Conservation (phyloP, 2,329 filamentous ascomycete genomes). For the Xylariaceae sp. region DNA sequence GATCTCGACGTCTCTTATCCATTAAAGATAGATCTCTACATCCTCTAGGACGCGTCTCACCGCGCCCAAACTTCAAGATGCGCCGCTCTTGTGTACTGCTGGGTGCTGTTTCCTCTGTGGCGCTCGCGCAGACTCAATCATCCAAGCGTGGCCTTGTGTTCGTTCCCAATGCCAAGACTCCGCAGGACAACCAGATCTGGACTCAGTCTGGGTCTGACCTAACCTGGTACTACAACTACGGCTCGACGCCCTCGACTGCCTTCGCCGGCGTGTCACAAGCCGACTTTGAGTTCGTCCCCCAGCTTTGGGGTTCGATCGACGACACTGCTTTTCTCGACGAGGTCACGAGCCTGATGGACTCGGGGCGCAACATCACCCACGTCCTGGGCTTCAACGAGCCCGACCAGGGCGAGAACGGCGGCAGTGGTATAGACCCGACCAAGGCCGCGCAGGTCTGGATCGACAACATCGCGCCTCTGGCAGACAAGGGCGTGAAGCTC, state of each 20-base stretch:
- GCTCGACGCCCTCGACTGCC: slow-evolving; percentile 47
- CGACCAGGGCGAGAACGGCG: slow-evolving; percentile 53
- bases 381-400: slow-evolving; percentile 80
- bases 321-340: slow-evolving; percentile 58
- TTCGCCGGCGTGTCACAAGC: slow-evolving; percentile 46
- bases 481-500: slow-evolving; percentile 58
- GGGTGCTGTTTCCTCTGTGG: slow-evolving; percentile 5
- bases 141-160: slow-evolving; percentile 70
- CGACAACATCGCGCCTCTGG: slow-evolving; percentile 65
- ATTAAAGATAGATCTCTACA: too few relatives aligned
- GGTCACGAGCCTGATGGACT: slow-evolving; percentile 51
- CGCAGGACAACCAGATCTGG: slow-evolving; percentile 65
- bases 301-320: slow-evolving; percentile 66
- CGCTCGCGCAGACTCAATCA: slow-evolving; percentile 21
- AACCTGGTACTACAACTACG: slow-evolving; percentile 86
- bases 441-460: slow-evolving; percentile 67
- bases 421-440: slow-evolving; percentile 56
- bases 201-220: slow-evolving; percentile 50
- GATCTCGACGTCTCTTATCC: too few relatives aligned
- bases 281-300: slow-evolving; percentile 70
- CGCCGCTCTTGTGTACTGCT: too few relatives aligned
- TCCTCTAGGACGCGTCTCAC: too few relatives aligned
- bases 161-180: slow-evolving; percentile 50
- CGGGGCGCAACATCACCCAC: slow-evolving; percentile 56
- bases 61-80: too few relatives aligned